Conservation (phyloP, 441 rosid genomes). For the Gossypium laxum region DNA sequence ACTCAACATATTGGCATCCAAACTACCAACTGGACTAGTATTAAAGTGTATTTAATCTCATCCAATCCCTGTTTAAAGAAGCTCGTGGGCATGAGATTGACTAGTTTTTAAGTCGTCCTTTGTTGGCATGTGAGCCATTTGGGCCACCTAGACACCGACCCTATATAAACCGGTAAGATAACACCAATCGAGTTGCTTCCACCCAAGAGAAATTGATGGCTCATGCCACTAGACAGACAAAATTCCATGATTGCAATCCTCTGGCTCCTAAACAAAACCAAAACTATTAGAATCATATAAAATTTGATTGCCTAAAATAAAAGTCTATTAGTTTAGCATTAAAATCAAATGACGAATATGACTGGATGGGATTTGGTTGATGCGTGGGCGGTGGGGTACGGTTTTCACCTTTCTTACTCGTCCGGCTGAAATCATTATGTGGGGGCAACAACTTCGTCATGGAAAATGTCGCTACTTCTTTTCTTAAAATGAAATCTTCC, state of each 20-base stretch:
- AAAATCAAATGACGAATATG: neutral
- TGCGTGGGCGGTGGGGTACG: neutral
- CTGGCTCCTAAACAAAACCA: neutral
- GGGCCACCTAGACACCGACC: slow-evolving; percentile 10
- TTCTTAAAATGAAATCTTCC: neutral
- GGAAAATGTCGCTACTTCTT: neutral
- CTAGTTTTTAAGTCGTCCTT: neutral
- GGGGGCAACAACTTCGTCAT: neutral
- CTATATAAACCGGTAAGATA: neutral
- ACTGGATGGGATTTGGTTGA: neutral
- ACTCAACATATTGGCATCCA: neutral
- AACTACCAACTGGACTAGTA: neutral
- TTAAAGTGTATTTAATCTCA: neutral
- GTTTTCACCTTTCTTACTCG: neutral
- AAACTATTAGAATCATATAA: neutral
- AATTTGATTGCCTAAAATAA: neutral
- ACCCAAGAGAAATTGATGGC: neutral
- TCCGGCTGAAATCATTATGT: neutral
- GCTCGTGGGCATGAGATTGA: neutral
- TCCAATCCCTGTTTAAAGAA: neutral
- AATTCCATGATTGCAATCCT: slow-evolving; percentile 9
- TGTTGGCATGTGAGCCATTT: slow-evolving; percentile 1
- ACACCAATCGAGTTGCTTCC: neutral
- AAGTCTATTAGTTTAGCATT: neutral
- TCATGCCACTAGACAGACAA: neutral